Evolutionary conservation across 2,329 filamentous ascomycete genomes (phyloP).

Genomic region (Colletotrichum orbiculare): DNA sequence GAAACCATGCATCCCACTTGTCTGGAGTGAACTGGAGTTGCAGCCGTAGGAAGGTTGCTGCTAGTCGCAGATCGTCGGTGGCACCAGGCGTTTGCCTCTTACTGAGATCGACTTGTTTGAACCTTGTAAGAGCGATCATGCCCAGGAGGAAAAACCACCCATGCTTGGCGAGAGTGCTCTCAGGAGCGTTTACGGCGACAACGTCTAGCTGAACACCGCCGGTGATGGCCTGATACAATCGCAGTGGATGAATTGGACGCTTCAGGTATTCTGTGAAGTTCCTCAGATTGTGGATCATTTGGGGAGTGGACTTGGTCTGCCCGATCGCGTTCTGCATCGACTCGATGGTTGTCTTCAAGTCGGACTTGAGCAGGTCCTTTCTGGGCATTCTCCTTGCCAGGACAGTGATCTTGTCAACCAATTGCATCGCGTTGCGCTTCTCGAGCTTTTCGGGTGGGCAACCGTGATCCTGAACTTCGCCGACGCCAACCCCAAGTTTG

Average conservation of each 20-base stretch:
- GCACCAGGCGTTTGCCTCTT: slow-evolving; percentile 82
- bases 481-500: slow-evolving; percentile 76
- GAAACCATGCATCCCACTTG: slow-evolving; percentile 92
- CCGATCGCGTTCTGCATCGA: slow-evolving; percentile 91
- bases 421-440: slow-evolving; percentile 79
- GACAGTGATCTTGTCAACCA: slow-evolving; percentile 85
- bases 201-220: slow-evolving; percentile 82
- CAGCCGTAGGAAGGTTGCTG: slow-evolving; percentile 81
- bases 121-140: slow-evolving; percentile 88
- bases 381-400: slow-evolving; percentile 87
- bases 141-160: slow-evolving; percentile 95
- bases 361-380: slow-evolving; percentile 91
- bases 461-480: slow-evolving; percentile 80
- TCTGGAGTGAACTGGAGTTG: slow-evolving; percentile 86
- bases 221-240: slow-evolving; percentile 82
- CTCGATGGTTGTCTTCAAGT: slow-evolving; percentile 90
- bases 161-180: slow-evolving; percentile 79
- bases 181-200: slow-evolving; percentile 73
- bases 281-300: slow-evolving; percentile 88
- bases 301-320: slow-evolving; percentile 78
- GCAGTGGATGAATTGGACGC: slow-evolving; percentile 83
- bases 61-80: slow-evolving; percentile 86
- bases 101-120: slow-evolving; percentile 74
- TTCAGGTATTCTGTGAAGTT: slow-evolving; percentile 86
- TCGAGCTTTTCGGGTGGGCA: slow-evolving; percentile 84